Evolutionary conservation across 2,329 filamentous ascomycete genomes (phyloP).

Genomic region (Fusarium domesticum): DNA sequence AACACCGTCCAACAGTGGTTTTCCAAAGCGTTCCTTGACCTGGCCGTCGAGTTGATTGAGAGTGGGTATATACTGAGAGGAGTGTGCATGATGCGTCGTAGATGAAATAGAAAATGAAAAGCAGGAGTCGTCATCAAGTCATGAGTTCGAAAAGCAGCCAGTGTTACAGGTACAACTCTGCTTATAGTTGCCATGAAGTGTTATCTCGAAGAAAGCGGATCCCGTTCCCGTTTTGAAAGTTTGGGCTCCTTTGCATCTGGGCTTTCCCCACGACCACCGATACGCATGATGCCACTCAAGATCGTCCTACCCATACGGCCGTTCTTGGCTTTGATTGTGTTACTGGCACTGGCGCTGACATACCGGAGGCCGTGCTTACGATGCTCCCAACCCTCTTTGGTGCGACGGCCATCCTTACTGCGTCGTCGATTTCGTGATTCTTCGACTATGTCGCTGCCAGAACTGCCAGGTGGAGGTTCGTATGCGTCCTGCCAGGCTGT

Average conservation of each 20-base stretch:
- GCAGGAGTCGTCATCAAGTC: constrained; percentile 9
- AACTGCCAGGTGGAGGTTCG: constrained; percentile 46
- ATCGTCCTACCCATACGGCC: constrained; percentile 43
- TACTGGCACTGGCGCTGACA: constrained; percentile 29
- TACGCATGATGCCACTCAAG: constrained; percentile 45
- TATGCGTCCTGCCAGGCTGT: constrained; percentile 28
- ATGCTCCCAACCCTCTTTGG: constrained; percentile 24
- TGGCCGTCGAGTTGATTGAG: neutral
- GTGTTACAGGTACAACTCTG: neutral
- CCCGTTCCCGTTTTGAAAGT: neutral
- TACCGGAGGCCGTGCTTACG: constrained; percentile 31
- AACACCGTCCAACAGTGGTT: neutral
- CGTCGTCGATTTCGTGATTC: constrained; percentile 24
- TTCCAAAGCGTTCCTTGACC: neutral
- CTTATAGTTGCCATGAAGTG: neutral
- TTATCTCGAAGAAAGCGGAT: neutral
- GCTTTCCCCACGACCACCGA: constrained; percentile 41
- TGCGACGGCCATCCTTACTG: constrained; percentile 34
- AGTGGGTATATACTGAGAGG: too few species aligned
- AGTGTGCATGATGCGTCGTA: constrained; percentile 2
- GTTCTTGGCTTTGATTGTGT: constrained; percentile 37
- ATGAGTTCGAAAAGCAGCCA: neutral
- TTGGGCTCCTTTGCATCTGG: constrained; percentile 35
- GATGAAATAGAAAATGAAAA: constrained; percentile 5
- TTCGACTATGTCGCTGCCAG: constrained; percentile 46